Evolutionary conservation across 805 yeast species (phyloP).

Genomic region (Metschnikowia reukaufii): DNA sequence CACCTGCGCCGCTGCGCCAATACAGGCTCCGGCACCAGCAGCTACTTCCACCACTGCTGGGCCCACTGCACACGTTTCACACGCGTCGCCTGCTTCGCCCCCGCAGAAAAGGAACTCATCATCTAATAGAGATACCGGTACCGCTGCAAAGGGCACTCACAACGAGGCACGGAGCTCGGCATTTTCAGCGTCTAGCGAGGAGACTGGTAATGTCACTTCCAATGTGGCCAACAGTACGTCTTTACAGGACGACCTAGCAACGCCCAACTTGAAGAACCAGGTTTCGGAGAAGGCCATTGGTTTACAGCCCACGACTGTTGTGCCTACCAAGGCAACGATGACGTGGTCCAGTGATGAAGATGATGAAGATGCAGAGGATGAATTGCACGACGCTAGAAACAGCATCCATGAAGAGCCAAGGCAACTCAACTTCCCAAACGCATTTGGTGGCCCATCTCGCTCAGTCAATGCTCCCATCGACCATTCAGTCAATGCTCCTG

Average conservation of each 20-base stretch:
- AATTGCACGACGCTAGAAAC: not conserved
- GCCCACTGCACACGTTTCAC: no score
- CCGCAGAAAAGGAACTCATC: not conserved
- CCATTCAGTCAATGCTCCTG: not conserved
- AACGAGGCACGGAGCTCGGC: not conserved
- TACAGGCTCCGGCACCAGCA: not conserved
- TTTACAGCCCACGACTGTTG: constrained; percentile 63
- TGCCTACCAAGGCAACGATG: constrained; percentile 82
- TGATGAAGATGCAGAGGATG: constrained; percentile 41
- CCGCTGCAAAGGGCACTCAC: no score
- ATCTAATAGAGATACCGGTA: constrained; percentile 1
- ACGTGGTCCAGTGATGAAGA: constrained; percentile 90
- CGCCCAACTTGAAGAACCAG: constrained; percentile 15
- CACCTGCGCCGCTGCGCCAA: not conserved
- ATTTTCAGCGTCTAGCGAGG: not conserved
- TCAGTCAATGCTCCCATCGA: not conserved
- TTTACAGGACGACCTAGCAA: constrained; percentile 15
- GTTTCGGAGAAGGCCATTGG: constrained; percentile 34
- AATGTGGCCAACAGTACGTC: constrained; percentile 7
- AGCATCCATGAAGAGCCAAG: constrained; percentile 8
- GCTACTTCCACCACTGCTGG: no score
- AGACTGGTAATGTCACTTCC: not conserved
- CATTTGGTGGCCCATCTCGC: not conserved
- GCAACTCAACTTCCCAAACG: constrained; percentile 2
- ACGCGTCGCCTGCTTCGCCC: constrained; percentile 4